Base-by-base conservation (phyloP, 345 rosid species). In the Eucalyptus victrix region DNA sequence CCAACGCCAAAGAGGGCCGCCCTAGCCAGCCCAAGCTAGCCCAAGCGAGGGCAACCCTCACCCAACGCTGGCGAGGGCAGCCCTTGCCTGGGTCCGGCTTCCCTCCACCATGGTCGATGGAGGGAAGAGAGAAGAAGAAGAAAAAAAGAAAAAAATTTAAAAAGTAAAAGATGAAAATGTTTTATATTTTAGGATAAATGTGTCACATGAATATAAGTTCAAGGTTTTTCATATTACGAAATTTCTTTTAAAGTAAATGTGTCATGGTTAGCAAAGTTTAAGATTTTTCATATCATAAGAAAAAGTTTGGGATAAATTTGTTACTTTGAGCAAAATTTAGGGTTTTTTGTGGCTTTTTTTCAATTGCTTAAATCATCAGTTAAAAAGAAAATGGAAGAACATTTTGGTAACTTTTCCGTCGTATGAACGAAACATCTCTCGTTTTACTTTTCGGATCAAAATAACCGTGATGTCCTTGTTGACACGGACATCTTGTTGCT, bases 251-350 rank as follows among this genome's bases (percentile, higher is more conserved):
- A n/a, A n/a, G n/a, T n/a, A n/a, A n/a, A 53, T 53, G 4, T 53
- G 5, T 53, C 2, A 53, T 0, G 1, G 4, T 53, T 53, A 53
- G 10, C 2, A 19, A 53, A 53, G 2, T 53, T 53, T 53, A 0
- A 0, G 0, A 0, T 8, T 53, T 51, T 53, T 53, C 10, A 53
- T 53, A 2, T 53, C 0, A 53, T 4, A 19, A 53, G 3, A 53
- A 53, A 19, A 53, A 7, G 8, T 50, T 51, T 53, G 0, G 2
- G 10, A 0, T 53, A 19, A 19, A 19, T 53, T 53, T 53, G 0
- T 53, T 3, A 18, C 1, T 18, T 53, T 53, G 9, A 0, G 0
- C 8, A 53, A 18, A 18, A 18, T 18, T 51, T 53, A 1, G 0
- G 4, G 4, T 7, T 19, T 53, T 53, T 53, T 9, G 5, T 53